phyloP scores from a whole-genome alignment of 768 basidiomycete genomes.

The Termitomyces sp. region DNA sequence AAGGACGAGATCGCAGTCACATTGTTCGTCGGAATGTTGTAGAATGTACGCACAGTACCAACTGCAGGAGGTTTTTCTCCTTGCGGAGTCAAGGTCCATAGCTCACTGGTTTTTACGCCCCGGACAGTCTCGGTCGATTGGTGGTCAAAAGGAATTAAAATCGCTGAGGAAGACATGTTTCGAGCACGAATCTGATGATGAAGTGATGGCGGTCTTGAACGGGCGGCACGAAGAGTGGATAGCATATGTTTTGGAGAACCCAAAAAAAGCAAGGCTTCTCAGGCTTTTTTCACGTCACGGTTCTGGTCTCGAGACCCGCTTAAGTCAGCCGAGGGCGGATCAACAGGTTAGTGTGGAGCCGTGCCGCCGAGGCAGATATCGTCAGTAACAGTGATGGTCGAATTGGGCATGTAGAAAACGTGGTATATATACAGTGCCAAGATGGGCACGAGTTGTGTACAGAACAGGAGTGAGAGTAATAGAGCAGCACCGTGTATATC shows the following conservation, averaged over 20 bases:
- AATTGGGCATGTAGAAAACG: background rate
- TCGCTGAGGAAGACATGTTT: conserved; percentile 55
- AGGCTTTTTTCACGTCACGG: conserved; percentile 1
- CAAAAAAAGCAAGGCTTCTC: conserved; percentile 1
- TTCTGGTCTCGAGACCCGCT: background rate
- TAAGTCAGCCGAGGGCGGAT: conserved; percentile 4
- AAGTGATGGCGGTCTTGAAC: conserved; percentile 19
- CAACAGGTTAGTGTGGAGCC: background rate
- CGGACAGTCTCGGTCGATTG: conserved; percentile 29
- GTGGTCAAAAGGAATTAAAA: conserved; percentile 59
- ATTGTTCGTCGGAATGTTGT: conserved; percentile 46
- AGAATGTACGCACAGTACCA: conserved; percentile 66
- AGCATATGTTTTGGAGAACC: conserved; percentile 11
- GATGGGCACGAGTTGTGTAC: background rate
- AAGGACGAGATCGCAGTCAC: conserved; percentile 59
- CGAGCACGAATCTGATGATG: conserved; percentile 25
- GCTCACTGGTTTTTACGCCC: conserved; percentile 42
- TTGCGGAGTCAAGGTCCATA: conserved; percentile 54
- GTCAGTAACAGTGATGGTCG: background rate
- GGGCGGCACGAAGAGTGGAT: conserved; percentile 16
- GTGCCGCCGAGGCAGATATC: background rate
- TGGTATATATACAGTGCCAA: conserved; percentile 7
- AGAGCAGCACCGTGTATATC: background rate
- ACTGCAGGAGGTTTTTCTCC: conserved; percentile 54
- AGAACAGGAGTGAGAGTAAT: background rate